A percentile compares a stretch with the other conserved stretches of the same genome.
Evolutionary conservation across 768 basidiomycete genomes (phyloP).

Genomic region (Tylopilus sp.): DNA sequence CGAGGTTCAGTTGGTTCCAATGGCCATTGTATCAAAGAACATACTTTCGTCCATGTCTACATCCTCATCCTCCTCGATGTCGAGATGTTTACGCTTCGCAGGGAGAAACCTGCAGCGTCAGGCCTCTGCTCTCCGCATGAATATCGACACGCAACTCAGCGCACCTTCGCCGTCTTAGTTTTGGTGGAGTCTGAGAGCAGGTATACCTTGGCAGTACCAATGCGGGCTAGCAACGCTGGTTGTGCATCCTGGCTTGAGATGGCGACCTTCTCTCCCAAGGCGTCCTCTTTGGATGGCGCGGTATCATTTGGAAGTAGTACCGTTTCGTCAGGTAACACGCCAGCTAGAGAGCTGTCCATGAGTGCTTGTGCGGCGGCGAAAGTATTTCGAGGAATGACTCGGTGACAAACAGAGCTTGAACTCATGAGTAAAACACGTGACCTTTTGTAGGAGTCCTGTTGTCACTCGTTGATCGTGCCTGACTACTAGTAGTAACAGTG

Average conservation of each 20-base stretch:
- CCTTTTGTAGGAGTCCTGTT: background rate
- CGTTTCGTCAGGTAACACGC: conserved; percentile 30
- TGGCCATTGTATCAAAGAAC: conserved; percentile 14
- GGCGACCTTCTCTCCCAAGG: conserved; percentile 31
- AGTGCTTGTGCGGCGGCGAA: no score
- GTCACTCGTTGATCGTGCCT: background rate
- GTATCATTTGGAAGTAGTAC: conserved; percentile 48
- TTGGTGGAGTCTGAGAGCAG: conserved; percentile 66
- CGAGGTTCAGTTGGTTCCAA: background rate
- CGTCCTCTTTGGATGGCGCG: conserved; percentile 55
- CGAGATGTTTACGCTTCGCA: conserved; percentile 48
- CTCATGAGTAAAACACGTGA: conserved; percentile 17
- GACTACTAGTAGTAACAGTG: background rate
- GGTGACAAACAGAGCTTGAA: no score
- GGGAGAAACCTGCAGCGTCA: conserved; percentile 40
- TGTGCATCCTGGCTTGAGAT: conserved; percentile 28
- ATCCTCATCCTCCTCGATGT: conserved; percentile 35
- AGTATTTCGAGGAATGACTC: background rate
- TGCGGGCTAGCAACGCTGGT: conserved; percentile 56
- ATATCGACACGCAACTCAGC: conserved; percentile 43
- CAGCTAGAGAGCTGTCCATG: conserved; percentile 51
- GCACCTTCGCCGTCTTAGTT: conserved; percentile 68
- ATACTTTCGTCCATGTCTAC: conserved; percentile 33
- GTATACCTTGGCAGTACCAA: conserved; percentile 73
- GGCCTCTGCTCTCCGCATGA: conserved; percentile 35